Evolutionary conservation across 352 stramenopile genomes (phyloP).

Genomic region (Blastocystis sp.): DNA sequence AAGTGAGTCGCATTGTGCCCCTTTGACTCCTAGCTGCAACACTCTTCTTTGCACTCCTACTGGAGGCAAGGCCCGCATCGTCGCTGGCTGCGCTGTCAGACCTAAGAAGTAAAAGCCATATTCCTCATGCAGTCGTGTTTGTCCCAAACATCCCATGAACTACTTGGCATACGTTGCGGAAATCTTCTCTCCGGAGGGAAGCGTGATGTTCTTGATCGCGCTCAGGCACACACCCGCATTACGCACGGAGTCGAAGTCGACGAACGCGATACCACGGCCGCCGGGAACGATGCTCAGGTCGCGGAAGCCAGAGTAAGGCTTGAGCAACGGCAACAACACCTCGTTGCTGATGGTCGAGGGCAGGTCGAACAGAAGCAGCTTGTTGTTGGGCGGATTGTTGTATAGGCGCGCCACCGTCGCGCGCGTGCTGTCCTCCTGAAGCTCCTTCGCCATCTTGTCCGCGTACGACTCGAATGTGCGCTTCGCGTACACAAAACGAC

Average conservation of each 20-base stretch:
- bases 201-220: conserved; percentile 26
- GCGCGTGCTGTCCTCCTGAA: conserved; percentile 17
- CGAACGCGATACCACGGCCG: conserved; percentile 65
- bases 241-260: conserved; percentile 53
- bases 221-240: conserved; percentile 54
- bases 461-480: conserved; percentile 65
- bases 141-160: conserved; percentile 15
- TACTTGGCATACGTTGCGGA: conserved; percentile 67
- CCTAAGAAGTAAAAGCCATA: conserved; percentile 67
- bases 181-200: conserved; percentile 45
- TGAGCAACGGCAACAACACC: conserved; percentile 44
- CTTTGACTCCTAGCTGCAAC: conserved; percentile 49
- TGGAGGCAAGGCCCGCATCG: conserved; percentile 72
- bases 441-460: conserved; percentile 18
- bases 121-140: conserved; percentile 30
- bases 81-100: conserved; percentile 58
- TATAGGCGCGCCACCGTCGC: conserved; percentile 3
- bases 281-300: conserved; percentile 60
- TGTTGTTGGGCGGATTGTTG: conserved; percentile 70
- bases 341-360: conserved; percentile 32
- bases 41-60: conserved; percentile 70
- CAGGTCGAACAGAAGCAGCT: conserved; percentile 56
- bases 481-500: conserved; percentile 56
- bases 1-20: conserved; percentile 20
- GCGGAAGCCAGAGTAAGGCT: conserved; percentile 42